Base-by-base conservation (phyloP, 169 alveolate genomes). In the Cryptosporidium sp. region DNA sequence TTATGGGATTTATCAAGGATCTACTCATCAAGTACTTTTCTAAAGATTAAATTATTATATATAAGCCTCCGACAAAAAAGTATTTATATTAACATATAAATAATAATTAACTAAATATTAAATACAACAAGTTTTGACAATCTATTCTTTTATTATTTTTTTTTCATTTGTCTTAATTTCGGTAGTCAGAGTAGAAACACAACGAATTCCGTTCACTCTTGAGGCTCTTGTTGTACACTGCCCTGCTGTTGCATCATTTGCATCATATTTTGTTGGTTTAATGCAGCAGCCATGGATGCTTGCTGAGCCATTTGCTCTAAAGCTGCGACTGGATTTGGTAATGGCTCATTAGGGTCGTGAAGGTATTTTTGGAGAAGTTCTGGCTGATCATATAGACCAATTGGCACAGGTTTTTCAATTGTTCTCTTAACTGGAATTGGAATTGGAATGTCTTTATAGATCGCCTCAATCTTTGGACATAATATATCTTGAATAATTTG, bases 341-440 rank as follows among this genome's bases (percentile, higher is more conserved):
- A 44, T 21, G 89, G 89, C 60, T 80, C 89, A 42, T 80, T 53
- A 16, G 89, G 89, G 65, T 80, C 89, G 14, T 80, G 75, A 14
- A 80, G 62, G 35, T 80, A 80, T 58, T 80, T 80, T 26, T 80
- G 89, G 31, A 80, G 65, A 26, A 80, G 56, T 51, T 80, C 89
- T 16, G 89, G 89, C 35, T 80, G 89, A 45, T 80, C 89, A 65
- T 80, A 80, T 31, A 80, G 80, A 37, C 89, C 89, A 80, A 80
- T 93, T 16, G 97, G 97, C 44, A 96, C 93, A 23, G 98, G 98
- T 56, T 96, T 97, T 39, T 96, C 98, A 51, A 96, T 95, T 67
- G 96, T 94, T 23, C 98, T 87, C 86, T 95, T 97, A 51, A 96
- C 98, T 85, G 95, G 98, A 16, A 96, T 95, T 44, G 98, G 98